Conservation (phyloP, 1,139 yeast genomes). For the Sugiyamaella xylanicola region DNA sequence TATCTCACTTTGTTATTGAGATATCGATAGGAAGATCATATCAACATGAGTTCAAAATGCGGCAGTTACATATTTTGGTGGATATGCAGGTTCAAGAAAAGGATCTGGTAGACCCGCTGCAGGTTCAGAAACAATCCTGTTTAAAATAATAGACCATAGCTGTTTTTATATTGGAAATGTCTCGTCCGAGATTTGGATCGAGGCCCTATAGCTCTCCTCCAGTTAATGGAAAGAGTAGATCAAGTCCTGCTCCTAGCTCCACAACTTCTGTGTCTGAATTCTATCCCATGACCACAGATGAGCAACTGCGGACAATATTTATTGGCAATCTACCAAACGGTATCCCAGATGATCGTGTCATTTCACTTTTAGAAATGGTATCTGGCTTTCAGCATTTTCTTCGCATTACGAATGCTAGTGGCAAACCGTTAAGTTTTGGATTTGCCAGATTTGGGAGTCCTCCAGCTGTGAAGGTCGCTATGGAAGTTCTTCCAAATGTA, state of each 20-base stretch:
- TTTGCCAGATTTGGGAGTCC: constrained; percentile 31
- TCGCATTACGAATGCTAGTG: constrained; percentile 30
- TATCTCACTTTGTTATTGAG: too few relatives aligned
- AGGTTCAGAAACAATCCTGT: too few relatives aligned
- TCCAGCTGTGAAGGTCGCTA: constrained; percentile 31
- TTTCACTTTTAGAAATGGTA: constrained; percentile 30
- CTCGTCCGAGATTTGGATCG: background rate
- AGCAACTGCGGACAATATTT: constrained; percentile 39
- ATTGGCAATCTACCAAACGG: constrained; percentile 38
- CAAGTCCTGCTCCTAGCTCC: background rate
- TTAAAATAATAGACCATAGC: too few relatives aligned
- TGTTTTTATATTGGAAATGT: background rate
- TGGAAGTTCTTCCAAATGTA: constrained; percentile 33
- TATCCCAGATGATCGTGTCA: constrained; percentile 37
- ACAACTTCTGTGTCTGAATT: constrained; percentile 8
- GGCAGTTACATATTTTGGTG: background rate
- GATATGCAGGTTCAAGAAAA: background rate
- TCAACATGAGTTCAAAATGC: background rate
- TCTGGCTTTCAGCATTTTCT: constrained; percentile 34
- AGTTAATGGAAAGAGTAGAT: background rate
- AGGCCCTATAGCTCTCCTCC: constrained; percentile 8
- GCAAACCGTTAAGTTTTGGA: constrained; percentile 31
- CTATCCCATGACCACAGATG: constrained; percentile 35
- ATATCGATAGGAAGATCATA: background rate
- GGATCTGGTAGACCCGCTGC: background rate